phyloP scores from a whole-genome alignment of 805 yeast species.

The Nakazawaea ambrosiae region DNA sequence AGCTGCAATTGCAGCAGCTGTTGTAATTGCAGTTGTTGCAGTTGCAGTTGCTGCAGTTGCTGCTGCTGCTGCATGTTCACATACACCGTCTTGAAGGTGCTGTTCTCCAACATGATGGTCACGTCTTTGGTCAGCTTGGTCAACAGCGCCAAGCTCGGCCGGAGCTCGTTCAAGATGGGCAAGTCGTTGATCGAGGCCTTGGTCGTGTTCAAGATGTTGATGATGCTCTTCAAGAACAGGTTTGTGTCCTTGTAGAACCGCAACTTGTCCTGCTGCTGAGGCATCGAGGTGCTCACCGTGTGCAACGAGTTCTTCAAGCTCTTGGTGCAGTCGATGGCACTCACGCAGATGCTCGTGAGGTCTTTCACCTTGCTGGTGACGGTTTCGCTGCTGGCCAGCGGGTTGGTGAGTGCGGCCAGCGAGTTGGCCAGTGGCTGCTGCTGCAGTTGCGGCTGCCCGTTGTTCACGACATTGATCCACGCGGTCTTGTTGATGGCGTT shows the following conservation, averaged over 20 bases:
- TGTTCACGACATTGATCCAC: conserved; percentile 24
- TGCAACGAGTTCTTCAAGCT: conserved; percentile 35
- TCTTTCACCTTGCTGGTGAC: conserved; percentile 59
- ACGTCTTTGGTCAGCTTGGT: conserved; percentile 90
- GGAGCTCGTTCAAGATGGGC: conserved; percentile 70
- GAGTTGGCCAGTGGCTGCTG: neutral
- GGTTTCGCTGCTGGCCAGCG: conserved; percentile 8
- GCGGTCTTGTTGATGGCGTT: conserved; percentile 63
- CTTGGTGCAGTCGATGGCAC: conserved; percentile 78
- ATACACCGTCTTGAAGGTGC: conserved; percentile 33
- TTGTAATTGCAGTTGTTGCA: conserved; percentile 2
- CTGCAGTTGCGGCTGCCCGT: conserved; percentile 12
- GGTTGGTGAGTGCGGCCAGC: conserved; percentile 3
- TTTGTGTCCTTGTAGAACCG: conserved; percentile 83
- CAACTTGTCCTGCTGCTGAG: conserved; percentile 44
- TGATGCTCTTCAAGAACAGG: conserved; percentile 72
- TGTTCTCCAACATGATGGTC: conserved; percentile 72
- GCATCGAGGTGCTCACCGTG: conserved; percentile 43
- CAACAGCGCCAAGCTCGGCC: conserved; percentile 72
- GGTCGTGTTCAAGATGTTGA: conserved; percentile 76
- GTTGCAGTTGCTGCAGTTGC: conserved; percentile 15
- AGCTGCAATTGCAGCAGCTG: neutral
- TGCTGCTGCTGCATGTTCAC: conserved; percentile 15
- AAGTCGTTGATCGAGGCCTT: conserved; percentile 77
- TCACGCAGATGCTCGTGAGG: conserved; percentile 66